Conservation (phyloP, 176 grass and related monocot genomes). For the Oryza longistaminata region DNA sequence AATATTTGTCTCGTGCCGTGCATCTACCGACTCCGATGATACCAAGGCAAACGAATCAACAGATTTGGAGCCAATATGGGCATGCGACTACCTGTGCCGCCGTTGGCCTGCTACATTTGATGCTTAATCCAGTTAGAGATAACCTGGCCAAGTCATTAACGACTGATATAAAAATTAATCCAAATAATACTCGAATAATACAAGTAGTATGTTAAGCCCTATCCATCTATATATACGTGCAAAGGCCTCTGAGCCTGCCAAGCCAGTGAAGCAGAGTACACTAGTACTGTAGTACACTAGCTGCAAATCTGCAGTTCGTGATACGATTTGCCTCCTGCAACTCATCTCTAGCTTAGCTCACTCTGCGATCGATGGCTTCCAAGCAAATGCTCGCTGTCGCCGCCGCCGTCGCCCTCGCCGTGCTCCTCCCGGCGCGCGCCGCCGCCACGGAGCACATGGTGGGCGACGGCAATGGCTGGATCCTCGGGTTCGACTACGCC, state of each 20-base stretch:
- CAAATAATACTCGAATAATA: too few species aligned
- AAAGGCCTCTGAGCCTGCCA: not conserved
- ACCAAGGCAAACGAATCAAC: not conserved
- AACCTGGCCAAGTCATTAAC: too few species aligned
- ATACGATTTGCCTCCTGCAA: not conserved
- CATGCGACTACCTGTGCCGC: slow-evolving; percentile 16
- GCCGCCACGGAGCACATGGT: slow-evolving; percentile 41
- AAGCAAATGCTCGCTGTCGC: slow-evolving; percentile 21
- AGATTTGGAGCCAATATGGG: slow-evolving; percentile 28
- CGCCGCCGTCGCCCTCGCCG: not conserved
- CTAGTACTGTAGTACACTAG: too few species aligned
- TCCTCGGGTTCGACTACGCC: slow-evolving; percentile 29
- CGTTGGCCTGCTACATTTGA: slow-evolving; percentile 25
- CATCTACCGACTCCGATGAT: not conserved
- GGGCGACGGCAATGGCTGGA: slow-evolving; percentile 47
- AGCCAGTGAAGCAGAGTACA: not conserved
- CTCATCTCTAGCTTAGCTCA: not conserved
- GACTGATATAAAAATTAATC: too few species aligned
- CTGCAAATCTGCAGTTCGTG: not conserved
- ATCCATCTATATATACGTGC: slow-evolving; percentile 13
- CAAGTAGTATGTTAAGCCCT: too few species aligned
- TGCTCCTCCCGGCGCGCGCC: slow-evolving; percentile 10
- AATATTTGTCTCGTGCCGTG: not conserved
- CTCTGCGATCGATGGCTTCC: slow-evolving; percentile 53
- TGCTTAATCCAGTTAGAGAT: not conserved